Conservation (phyloP, 768 basidiomycete species). For the Podaxis rugospora region DNA sequence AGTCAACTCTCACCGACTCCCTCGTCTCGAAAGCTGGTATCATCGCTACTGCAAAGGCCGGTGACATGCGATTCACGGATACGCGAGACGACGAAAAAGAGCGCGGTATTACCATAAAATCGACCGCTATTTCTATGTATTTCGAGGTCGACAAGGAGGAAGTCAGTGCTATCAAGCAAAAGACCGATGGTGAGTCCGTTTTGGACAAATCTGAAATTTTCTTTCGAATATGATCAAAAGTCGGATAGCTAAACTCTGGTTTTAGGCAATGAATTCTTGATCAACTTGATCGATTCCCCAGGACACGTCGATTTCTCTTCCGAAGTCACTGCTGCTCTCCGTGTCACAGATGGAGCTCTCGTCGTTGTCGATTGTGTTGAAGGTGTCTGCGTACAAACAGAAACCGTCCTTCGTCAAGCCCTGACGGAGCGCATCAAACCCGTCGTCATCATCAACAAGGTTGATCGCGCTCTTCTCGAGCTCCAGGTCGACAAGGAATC, state of each 20-base stretch:
- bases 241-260: constrained; percentile 11
- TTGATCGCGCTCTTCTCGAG: constrained; percentile 98
- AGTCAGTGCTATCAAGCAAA: constrained; percentile 80
- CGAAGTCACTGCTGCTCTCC: constrained; percentile 98
- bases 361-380: constrained; percentile 99
- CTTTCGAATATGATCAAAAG: constrained; percentile 1
- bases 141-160: constrained; percentile 95
- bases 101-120: constrained; percentile 99
- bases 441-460: constrained; percentile 99
- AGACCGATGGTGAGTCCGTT: constrained; percentile 71
- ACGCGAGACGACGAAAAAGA: constrained; percentile 98
- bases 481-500: constrained; percentile 96
- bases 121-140: constrained; percentile 99
- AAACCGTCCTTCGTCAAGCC: constrained; percentile 97
- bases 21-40: constrained; percentile 99
- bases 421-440: constrained; percentile 99
- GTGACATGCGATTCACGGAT: constrained; percentile 96
- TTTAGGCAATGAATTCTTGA: constrained; percentile 91
- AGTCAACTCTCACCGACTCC: constrained; percentile 98
- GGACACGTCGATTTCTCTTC: constrained; percentile 99
- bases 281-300: constrained; percentile 99
- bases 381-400: constrained; percentile 99
- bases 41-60: constrained; percentile 91
- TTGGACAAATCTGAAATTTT: constrained; percentile 4
- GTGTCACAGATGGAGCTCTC: constrained; percentile 99